phyloP scores from a whole-genome alignment of 2,329 filamentous ascomycete genomes.

The Thyridium curvatum region DNA sequence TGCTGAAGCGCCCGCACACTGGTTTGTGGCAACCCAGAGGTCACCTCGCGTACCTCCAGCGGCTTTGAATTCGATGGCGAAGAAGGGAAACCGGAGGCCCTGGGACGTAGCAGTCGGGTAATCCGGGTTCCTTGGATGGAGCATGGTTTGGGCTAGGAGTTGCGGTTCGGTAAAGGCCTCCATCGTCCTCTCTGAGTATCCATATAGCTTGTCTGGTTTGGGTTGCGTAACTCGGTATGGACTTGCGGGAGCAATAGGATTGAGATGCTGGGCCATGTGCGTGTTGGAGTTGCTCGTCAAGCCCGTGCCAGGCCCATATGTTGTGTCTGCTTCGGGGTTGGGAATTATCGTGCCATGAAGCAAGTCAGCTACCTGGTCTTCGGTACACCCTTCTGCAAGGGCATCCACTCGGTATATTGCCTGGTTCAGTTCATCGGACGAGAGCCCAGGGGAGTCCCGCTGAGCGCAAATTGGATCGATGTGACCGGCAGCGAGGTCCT shows the following conservation, averaged over 20 bases:
- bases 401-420: too few species aligned
- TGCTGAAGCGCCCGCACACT: slow-evolving; percentile 7
- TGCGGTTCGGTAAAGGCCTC: slow-evolving; percentile 5
- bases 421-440: too few species aligned
- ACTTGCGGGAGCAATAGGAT: slow-evolving; percentile 1
- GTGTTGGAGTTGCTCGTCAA: not conserved
- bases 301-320: not conserved
- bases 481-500: too few species aligned
- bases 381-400: too few species aligned
- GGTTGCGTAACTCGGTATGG: slow-evolving; percentile 3
- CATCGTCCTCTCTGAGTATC: slow-evolving; percentile 1
- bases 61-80: slow-evolving; percentile 8
- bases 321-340: not conserved
- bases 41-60: slow-evolving; percentile 5
- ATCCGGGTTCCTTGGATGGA: not conserved
- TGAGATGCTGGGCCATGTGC: not conserved
- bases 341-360: slow-evolving; percentile 5
- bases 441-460: too few species aligned
- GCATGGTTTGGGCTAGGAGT: not conserved
- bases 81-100: slow-evolving; percentile 8
- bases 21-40: slow-evolving; percentile 6
- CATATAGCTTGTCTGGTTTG: slow-evolving; percentile 6
- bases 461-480: too few species aligned
- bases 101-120: not conserved
- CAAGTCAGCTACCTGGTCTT: too few species aligned